A percentile compares a stretch with the other conserved stretches of the same genome.
phyloP scores from a whole-genome alignment of 1,139 yeast genomes.

The Wickerhamomyces sp. region DNA sequence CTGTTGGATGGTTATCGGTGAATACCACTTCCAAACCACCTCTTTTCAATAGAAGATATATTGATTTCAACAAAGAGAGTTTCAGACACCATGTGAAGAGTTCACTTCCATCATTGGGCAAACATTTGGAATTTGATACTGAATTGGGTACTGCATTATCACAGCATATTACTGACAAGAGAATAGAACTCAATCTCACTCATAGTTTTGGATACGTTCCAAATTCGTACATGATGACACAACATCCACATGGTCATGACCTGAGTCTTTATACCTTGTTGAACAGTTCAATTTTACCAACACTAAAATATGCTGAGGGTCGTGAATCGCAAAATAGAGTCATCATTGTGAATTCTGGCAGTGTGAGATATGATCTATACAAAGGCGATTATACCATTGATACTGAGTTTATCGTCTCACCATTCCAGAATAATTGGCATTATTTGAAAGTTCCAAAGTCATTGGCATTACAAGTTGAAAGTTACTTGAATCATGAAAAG shows the following conservation, averaged over 20 bases:
- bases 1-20: constrained; percentile 80
- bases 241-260: constrained; percentile 60
- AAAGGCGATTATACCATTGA: constrained; percentile 82
- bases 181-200: constrained; percentile 51
- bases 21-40: constrained; percentile 29
- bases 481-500: constrained; percentile 24
- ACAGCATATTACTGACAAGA: constrained; percentile 36
- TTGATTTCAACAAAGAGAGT: constrained; percentile 74
- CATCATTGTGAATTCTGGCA: constrained; percentile 79
- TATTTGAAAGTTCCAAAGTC: constrained; percentile 26
- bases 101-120: constrained; percentile 25
- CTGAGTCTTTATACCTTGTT: constrained; percentile 59
- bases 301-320: constrained; percentile 33
- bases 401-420: constrained; percentile 78
- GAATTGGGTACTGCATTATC: constrained; percentile 47
- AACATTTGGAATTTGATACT: constrained; percentile 35
- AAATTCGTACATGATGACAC: constrained; percentile 58
- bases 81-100: constrained; percentile 68
- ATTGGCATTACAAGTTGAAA: constrained; percentile 26
- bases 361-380: constrained; percentile 81
- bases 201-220: constrained; percentile 61
- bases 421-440: constrained; percentile 77
- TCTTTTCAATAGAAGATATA: constrained; percentile 55
- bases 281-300: constrained; percentile 52
- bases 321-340: constrained; percentile 40